phyloP scores from a whole-genome alignment of 2,329 filamentous ascomycete species.

The Mollisiaceae sp. region DNA sequence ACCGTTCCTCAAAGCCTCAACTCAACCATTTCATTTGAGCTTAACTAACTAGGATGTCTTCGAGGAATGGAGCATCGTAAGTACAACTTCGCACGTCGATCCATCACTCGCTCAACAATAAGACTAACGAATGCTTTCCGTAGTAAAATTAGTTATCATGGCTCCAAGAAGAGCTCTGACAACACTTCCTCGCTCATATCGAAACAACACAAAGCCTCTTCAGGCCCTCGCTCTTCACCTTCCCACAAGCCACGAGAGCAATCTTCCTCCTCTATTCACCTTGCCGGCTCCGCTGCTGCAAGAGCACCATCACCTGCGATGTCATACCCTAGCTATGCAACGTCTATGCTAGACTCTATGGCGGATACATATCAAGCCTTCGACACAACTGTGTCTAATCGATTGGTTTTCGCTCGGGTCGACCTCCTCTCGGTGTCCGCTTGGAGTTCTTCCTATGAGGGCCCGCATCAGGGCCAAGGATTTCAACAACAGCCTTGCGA shows the following conservation, averaged over 20 bases:
- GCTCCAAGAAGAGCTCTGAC: background rate
- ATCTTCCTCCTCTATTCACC: background rate
- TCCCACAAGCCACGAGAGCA: background rate
- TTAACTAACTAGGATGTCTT: background rate
- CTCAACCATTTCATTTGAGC: background rate
- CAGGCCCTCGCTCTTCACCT: background rate
- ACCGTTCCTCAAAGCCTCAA: background rate
- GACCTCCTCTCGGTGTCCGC: conserved; percentile 15
- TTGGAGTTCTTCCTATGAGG: conserved; percentile 9
- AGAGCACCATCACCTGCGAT: background rate
- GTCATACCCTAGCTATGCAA: background rate
- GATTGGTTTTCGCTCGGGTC: background rate
- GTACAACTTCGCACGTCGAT: background rate
- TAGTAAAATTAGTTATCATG: background rate
- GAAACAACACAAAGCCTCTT: background rate
- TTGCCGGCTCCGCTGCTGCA: background rate
- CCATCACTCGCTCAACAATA: background rate
- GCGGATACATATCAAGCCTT: background rate
- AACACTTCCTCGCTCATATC: background rate
- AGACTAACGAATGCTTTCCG: background rate
- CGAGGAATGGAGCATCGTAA: background rate
- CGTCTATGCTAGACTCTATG: background rate
- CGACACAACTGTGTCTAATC: background rate
- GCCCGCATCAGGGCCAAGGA: background rate
- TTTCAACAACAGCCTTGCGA: background rate